Evolutionary conservation across 768 basidiomycete genomes (phyloP).

Genomic region (Lactarius psammicola): DNA sequence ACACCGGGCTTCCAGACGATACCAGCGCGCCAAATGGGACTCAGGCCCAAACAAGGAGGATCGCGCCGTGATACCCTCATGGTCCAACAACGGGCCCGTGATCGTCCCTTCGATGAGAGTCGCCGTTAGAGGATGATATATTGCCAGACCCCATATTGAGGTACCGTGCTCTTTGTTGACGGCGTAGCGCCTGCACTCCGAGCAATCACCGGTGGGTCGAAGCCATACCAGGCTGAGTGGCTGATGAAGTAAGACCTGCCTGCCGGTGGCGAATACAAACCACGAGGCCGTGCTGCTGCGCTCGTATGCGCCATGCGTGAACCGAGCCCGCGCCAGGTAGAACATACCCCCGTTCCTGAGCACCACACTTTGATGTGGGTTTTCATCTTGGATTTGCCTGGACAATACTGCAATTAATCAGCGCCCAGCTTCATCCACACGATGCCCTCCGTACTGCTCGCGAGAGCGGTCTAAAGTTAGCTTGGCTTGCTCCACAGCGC

Average conservation of each 20-base stretch:
- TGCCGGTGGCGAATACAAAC: background rate
- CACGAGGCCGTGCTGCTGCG: background rate
- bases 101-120: background rate
- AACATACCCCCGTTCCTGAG: background rate
- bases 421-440: background rate
- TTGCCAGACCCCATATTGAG: background rate
- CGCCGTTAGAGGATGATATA: background rate
- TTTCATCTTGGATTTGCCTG: background rate
- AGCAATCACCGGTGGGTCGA: background rate
- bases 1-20: background rate
- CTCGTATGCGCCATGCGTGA: background rate
- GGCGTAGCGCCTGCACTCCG: slow-evolving; percentile 4
- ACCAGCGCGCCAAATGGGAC: background rate
- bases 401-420: background rate
- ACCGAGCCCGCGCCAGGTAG: too few species aligned
- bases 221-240: background rate
- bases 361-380: background rate
- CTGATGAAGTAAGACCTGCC: background rate
- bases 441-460: background rate
- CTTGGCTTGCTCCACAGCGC: background rate
- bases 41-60: background rate
- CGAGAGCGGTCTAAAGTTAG: background rate
- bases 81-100: background rate
- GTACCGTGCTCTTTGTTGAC: background rate
- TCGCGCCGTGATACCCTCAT: background rate